Percentiles rank a stretch among this genome's conserved stretches.
These are phyloP conservation scores for Ramaria sp. DNA, from an alignment of 768 basidiomycete genomes.

Conservation along the genomic window DNA sequence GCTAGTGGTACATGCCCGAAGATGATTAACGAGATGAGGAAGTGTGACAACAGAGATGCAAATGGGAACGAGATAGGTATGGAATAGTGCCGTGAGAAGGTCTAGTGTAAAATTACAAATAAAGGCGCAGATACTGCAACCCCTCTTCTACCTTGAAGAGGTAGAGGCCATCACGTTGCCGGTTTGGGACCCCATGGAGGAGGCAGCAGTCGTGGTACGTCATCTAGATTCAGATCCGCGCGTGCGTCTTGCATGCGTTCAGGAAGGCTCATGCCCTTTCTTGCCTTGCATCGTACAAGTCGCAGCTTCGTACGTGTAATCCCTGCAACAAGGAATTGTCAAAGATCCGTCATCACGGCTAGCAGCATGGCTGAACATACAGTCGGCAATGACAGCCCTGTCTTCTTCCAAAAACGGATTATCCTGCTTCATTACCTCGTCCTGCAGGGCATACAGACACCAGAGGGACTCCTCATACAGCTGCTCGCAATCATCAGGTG, in stretches of 20 bases:
- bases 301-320: constrained; percentile 79
- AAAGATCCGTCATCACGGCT: not conserved
- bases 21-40: not conserved
- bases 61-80: not conserved
- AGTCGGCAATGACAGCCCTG: constrained; percentile 63
- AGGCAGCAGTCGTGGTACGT: constrained; percentile 56
- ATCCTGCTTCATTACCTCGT: constrained; percentile 70
- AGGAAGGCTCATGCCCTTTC: constrained; percentile 2
- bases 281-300: constrained; percentile 53
- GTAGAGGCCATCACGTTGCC: not conserved
- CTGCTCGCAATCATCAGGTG: constrained; percentile 79
- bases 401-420: constrained; percentile 84
- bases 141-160: not conserved
- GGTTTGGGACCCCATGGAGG: constrained; percentile 35
- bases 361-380: constrained; percentile 28
- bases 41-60: not conserved
- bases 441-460: constrained; percentile 87
- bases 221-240: constrained; percentile 70
- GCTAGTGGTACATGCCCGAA: not conserved
- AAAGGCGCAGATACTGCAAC: not conserved
- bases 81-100: not conserved
- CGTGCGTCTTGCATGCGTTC: constrained; percentile 69
- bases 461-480: constrained; percentile 92
- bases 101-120: constrained; percentile 1
- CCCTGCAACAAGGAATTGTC: constrained; percentile 34